Evolutionary conservation across 371 early-diverging fungal genomes (phyloP).

Genomic region (Rhizopus delemar): DNA sequence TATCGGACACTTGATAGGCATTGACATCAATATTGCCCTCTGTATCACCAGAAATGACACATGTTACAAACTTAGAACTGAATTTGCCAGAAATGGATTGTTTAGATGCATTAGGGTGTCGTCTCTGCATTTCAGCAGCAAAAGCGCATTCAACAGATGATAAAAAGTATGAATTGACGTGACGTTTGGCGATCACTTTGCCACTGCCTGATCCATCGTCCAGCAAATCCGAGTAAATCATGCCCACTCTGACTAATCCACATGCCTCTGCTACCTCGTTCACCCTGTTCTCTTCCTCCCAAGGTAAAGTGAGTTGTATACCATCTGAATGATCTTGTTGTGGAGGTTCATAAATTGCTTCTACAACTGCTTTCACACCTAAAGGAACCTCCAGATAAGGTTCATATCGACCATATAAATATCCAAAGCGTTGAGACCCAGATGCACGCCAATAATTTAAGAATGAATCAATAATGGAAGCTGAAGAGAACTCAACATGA

Average conservation of each 20-base stretch:
- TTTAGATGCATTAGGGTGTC: conserved; percentile 70
- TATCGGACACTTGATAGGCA: conserved; percentile 93
- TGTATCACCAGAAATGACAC: conserved; percentile 82
- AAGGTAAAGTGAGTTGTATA: conserved; percentile 64
- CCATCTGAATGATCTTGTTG: conserved; percentile 88
- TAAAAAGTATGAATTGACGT: conserved; percentile 92
- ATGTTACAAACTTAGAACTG: conserved; percentile 92
- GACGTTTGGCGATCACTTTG: conserved; percentile 85
- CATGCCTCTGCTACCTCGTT: conserved; percentile 74
- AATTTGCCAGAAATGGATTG: conserved; percentile 80
- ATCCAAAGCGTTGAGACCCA: conserved; percentile 91
- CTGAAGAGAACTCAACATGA: conserved; percentile 96
- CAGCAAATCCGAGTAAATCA: conserved; percentile 93
- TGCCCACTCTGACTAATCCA: conserved; percentile 85
- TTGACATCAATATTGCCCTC: conserved; percentile 86
- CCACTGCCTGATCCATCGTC: conserved; percentile 85
- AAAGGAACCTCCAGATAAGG: conserved; percentile 91
- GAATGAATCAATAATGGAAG: conserved; percentile 85
- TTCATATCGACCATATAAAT: conserved; percentile 94
- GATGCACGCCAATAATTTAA: conserved; percentile 87
- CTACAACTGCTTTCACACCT: conserved; percentile 97
- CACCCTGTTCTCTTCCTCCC: conserved; percentile 62
- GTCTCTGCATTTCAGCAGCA: conserved; percentile 87
- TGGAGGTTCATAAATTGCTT: conserved; percentile 93
- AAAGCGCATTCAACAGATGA: conserved; percentile 91